Conservation (phyloP, 2,329 filamentous ascomycete genomes). For the Phaeophleospora eucalypticola region DNA sequence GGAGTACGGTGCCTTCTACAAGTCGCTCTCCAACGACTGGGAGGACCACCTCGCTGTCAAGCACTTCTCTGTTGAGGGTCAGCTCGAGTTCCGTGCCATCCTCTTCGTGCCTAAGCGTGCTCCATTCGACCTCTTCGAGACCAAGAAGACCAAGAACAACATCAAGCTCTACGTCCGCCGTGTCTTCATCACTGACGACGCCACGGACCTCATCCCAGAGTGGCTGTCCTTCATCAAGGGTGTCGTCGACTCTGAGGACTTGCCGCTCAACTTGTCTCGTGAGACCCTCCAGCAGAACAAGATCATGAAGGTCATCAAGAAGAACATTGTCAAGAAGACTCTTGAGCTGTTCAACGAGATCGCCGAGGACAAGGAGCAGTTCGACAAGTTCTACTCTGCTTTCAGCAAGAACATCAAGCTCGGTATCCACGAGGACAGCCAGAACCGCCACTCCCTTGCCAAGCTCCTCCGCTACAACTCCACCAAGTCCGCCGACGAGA, state of each 20-base stretch:
- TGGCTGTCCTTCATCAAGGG: slow-evolving; percentile 99
- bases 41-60: slow-evolving; percentile 99
- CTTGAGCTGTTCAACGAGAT: slow-evolving; percentile 99
- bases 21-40: slow-evolving; percentile 99
- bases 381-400: slow-evolving; percentile 99
- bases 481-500: slow-evolving; percentile 98
- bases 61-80: slow-evolving; percentile 99
- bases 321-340: slow-evolving; percentile 99
- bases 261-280: slow-evolving; percentile 98
- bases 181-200: slow-evolving; percentile 99
- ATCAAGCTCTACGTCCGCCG: slow-evolving; percentile 99
- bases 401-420: slow-evolving; percentile 99
- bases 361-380: slow-evolving; percentile 98
- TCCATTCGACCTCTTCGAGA: slow-evolving; percentile 99
- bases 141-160: slow-evolving; percentile 99
- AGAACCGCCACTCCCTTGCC: slow-evolving; percentile 88
- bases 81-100: slow-evolving; percentile 99
- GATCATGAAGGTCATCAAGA: slow-evolving; percentile 99
- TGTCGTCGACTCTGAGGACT: slow-evolving; percentile 99
- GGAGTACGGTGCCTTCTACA: slow-evolving; percentile 99
- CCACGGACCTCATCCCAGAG: slow-evolving; percentile 97
- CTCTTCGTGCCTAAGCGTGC: slow-evolving; percentile 99
- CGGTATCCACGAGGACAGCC: slow-evolving; percentile 98
- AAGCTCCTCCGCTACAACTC: slow-evolving; percentile 99
- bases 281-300: slow-evolving; percentile 99